Percentiles rank a stretch among this genome's conserved stretches.
phyloP scores from a whole-genome alignment of 495 filamentous ascomycete species.

The Daldinia childiae region DNA sequence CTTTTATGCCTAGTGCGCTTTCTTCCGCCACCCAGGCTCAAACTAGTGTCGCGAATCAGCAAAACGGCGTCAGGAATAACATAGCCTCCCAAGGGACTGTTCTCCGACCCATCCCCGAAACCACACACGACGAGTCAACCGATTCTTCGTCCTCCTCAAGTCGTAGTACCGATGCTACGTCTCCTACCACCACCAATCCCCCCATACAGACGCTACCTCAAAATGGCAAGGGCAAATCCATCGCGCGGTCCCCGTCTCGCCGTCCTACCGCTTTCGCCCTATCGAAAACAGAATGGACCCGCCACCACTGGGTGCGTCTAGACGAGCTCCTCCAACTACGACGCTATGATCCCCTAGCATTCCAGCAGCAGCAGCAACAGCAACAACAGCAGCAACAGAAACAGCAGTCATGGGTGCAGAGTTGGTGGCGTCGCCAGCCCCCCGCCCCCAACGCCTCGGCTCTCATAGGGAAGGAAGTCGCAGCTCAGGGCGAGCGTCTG shows the following conservation, averaged over 20 bases:
- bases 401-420: background rate
- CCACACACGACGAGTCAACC: conserved; percentile 26
- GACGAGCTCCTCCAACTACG: conserved; percentile 50
- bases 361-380: conserved; percentile 34
- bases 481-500: conserved; percentile 49
- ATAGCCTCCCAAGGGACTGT: conserved; percentile 13
- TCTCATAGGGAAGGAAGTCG: conserved; percentile 51
- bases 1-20: conserved; percentile 54
- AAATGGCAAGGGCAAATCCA: background rate
- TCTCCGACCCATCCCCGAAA: conserved; percentile 25
- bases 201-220: background rate
- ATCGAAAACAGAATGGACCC: conserved; percentile 53
- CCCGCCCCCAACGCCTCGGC: background rate
- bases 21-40: conserved; percentile 50
- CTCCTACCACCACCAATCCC: background rate
- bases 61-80: conserved; percentile 15
- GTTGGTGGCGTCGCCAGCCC: conserved; percentile 2
- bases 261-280: conserved; percentile 14
- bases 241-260: conserved; percentile 1
- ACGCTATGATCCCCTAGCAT: conserved; percentile 37
- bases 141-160: background rate
- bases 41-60: conserved; percentile 38
- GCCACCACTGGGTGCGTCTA: conserved; percentile 54
- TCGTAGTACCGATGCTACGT: background rate
- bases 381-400: background rate